Conservation (phyloP, 805 yeast genomes). For the Barnettozyma vustinii region DNA sequence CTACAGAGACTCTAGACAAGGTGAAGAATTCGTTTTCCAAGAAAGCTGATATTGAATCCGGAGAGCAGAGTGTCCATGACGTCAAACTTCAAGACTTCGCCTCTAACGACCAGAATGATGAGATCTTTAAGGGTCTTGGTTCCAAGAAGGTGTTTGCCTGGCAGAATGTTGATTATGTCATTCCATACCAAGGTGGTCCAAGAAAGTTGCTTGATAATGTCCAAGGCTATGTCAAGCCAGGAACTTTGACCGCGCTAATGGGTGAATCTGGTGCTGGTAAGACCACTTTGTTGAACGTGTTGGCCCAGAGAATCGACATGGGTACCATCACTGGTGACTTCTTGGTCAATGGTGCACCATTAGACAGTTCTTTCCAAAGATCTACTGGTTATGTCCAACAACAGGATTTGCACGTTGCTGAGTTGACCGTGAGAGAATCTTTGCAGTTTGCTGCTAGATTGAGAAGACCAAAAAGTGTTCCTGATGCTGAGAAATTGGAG, state of each 20-base stretch:
- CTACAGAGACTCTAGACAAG: slow-evolving; percentile 2
- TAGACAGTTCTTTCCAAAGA: slow-evolving; percentile 54
- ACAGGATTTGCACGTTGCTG: slow-evolving; percentile 43
- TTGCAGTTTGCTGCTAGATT: slow-evolving; percentile 56
- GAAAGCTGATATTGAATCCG: slow-evolving; percentile 16
- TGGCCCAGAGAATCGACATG: slow-evolving; percentile 43
- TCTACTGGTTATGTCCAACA: slow-evolving; percentile 47
- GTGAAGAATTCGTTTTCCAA: neutral
- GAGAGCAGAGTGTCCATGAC: slow-evolving; percentile 27
- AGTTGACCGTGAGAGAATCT: slow-evolving; percentile 64
- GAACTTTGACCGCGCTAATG: slow-evolving; percentile 57
- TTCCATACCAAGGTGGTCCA: slow-evolving; percentile 28
- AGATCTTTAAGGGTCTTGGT: slow-evolving; percentile 23
- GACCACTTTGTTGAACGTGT: slow-evolving; percentile 11
- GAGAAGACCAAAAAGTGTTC: slow-evolving; percentile 51
- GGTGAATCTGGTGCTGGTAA: slow-evolving; percentile 35
- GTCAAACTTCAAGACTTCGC: neutral
- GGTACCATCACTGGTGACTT: slow-evolving; percentile 34
- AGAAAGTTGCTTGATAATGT: slow-evolving; percentile 28
- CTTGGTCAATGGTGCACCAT: slow-evolving; percentile 49
- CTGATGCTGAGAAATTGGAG: slow-evolving; percentile 48
- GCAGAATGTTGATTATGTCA: slow-evolving; percentile 30
- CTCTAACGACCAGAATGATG: slow-evolving; percentile 4
- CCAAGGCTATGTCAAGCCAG: slow-evolving; percentile 14
- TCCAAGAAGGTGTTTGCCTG: slow-evolving; percentile 28